Base-by-base conservation (phyloP, 2,329 filamentous ascomycete genomes). In the Mariannaea sp. region DNA sequence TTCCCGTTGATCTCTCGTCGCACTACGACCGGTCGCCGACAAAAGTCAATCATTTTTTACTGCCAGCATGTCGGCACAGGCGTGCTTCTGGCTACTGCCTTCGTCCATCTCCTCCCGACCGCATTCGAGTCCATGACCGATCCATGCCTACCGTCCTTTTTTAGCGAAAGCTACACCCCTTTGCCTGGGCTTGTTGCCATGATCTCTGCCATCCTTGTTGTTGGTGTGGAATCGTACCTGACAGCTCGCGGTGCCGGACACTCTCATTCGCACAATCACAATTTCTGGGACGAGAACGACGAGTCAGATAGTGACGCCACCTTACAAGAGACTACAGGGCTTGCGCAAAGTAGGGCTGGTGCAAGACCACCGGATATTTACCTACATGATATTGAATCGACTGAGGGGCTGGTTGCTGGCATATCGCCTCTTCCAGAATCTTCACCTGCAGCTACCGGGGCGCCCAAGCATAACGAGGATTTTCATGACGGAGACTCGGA, bases 171-270 rank as follows among this genome's bases (percentile, higher is more conserved):
- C n/a, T 96, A 94, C 70, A 83, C 80, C 40, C 89, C 90, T 5
- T 86, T 95, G 69, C 85, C 90, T 0, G 91, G 92, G 2, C 79
- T 94, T 41, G 83, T 96, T 40, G 88, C 90, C 50, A 93, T 96
- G 89, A 72, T 86, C 8, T 86, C 89, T 9, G 89, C 90, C n/a
- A 79, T 96, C 54, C 76, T 89, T 4, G 92, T 97, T 3, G 90
- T 96, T 6, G 83, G 85, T 2, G 81, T 97, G 46, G 93, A 97
- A 71, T 96, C 94, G 75, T 91, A 92, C 70, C 86, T 97, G 62
- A 92, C 91, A 0, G 88, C 87, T 2, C 74, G 83, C 49, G 84
- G 84, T 36, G 85, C 84, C 2, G 78, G 82, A 1, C 84, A 85
- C 64, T 81, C 81, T 1, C 81, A 86, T 64, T 79, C 80, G 1